Conservation (phyloP, 495 filamentous ascomycete species). For the Lophiostoma macrostomum region DNA sequence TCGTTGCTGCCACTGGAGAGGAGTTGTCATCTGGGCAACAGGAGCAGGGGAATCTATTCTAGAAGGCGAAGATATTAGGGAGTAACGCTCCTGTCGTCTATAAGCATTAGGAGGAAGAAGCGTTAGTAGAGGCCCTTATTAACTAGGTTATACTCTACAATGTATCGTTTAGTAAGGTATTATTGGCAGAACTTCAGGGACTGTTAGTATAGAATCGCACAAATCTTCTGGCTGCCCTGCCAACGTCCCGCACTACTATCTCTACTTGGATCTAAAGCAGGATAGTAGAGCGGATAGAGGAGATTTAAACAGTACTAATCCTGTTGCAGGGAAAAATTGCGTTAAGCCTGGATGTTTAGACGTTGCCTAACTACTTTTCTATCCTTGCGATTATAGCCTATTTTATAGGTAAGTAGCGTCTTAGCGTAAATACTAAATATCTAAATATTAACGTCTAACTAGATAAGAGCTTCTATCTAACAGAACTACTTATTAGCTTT, state of each 20-base stretch:
- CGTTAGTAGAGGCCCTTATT: no score
- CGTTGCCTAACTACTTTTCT: not conserved
- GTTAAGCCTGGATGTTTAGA: not conserved
- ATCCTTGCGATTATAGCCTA: not conserved
- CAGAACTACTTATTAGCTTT: slow-evolving; percentile 1
- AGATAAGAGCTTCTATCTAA: not conserved
- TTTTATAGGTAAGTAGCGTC: not conserved
- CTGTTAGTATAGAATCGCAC: not conserved
- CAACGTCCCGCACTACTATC: not conserved
- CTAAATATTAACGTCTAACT: not conserved
- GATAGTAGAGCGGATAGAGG: not conserved
- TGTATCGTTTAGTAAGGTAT: no score
- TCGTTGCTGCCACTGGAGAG: no score
- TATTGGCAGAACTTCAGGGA: no score
- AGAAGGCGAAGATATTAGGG: no score
- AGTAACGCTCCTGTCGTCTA: no score
- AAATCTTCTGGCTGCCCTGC: not conserved
- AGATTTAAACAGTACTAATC: not conserved
- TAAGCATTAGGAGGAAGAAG: no score
- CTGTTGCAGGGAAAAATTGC: not conserved
- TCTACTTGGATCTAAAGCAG: not conserved
- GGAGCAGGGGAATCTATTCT: no score
- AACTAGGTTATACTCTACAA: no score
- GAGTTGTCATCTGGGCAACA: no score
- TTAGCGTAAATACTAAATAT: not conserved